Conservation (phyloP, 2,329 filamentous ascomycete genomes). For the Diaporthe helianthi region DNA sequence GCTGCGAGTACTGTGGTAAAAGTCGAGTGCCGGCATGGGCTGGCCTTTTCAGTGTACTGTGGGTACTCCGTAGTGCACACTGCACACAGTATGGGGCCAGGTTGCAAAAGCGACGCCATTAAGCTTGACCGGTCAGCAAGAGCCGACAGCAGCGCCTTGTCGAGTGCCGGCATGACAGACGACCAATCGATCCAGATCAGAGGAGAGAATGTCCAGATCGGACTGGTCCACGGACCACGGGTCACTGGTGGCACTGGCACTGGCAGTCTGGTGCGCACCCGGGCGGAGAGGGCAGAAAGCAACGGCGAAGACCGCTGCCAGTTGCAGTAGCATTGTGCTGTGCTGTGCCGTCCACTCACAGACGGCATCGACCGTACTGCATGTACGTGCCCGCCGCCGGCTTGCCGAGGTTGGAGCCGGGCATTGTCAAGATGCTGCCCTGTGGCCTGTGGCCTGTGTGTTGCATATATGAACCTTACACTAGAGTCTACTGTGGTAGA, state of each 20-base stretch:
- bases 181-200: conserved; percentile 10
- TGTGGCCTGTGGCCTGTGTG: no score
- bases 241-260: no score
- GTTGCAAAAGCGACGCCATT: conserved; percentile 6
- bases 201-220: background rate
- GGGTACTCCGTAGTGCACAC: background rate
- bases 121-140: conserved; percentile 12
- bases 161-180: conserved; percentile 17
- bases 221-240: no score
- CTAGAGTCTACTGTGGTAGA: no score
- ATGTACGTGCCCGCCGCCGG: conserved; percentile 8
- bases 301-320: conserved; percentile 13
- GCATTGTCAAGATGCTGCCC: background rate
- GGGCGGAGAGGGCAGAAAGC: background rate
- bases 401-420: background rate
- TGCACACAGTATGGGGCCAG: background rate
- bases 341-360: background rate
- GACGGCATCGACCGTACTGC: background rate
- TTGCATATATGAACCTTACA: background rate
- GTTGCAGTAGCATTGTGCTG: conserved; percentile 2
- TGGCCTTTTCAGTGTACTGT: no score
- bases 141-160: conserved; percentile 4
- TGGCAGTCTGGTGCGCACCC: background rate
- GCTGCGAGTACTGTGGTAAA: background rate
- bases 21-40: conserved; percentile 18